These are phyloP conservation scores for Gigaspora rosea DNA, from an alignment of 192 early-diverging fungal genomes.

Conservation along the genomic window DNA sequence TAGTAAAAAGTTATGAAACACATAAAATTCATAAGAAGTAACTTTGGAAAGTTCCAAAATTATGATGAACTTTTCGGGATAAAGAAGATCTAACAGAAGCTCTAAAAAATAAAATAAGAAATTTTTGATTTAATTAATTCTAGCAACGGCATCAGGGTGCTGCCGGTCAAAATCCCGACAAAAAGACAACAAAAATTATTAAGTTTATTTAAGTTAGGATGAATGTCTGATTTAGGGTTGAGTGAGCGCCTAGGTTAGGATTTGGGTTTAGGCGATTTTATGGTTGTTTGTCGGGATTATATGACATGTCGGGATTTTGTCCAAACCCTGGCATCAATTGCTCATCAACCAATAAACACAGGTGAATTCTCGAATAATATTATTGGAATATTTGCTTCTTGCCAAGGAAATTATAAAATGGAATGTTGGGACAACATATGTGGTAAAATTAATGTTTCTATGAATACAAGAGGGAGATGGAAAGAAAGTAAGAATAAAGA, in stretches of 20 bases:
- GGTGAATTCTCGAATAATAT: not conserved
- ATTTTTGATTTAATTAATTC: not conserved
- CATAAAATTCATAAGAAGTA: constrained; percentile 1
- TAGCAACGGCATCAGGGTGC: not conserved
- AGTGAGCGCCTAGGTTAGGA: no score
- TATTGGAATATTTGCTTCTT: not conserved
- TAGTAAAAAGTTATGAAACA: not conserved
- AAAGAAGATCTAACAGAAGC: not conserved
- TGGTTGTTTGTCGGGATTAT: no score
- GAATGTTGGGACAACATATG: not conserved
- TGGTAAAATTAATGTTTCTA: not conserved
- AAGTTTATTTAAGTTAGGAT: not conserved
- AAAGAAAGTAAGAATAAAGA: no score
- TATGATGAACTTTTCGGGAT: not conserved
- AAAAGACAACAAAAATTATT: no score
- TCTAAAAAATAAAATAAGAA: not conserved
- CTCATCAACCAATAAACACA: no score
- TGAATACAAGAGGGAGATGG: no score
- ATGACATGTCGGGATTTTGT: no score
- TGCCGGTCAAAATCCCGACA: not conserved
- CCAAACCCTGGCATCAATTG: no score
- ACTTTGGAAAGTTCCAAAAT: not conserved
- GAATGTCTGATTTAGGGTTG: no score
- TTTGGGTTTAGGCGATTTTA: no score
- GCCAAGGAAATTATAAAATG: not conserved